Evolutionary conservation across 495 filamentous ascomycete species (phyloP).

Genomic region (Podospora pseudopauciseta): DNA sequence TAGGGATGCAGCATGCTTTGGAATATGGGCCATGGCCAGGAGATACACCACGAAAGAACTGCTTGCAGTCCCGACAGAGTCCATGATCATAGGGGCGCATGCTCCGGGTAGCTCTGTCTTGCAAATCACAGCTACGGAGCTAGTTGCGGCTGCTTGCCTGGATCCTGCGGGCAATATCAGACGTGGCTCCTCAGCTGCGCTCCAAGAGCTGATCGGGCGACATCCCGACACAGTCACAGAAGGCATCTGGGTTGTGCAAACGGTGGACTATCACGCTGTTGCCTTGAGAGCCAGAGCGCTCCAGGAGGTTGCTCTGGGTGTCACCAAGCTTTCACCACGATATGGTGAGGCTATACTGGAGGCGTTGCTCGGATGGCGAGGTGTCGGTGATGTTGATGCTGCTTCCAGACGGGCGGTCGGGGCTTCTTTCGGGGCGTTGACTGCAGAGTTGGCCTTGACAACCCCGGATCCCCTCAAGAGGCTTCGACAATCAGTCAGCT

Average conservation of each 20-base stretch:
- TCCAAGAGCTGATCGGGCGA: slow-evolving; percentile 90
- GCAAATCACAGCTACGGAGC: slow-evolving; percentile 72
- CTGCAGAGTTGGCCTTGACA: slow-evolving; percentile 34
- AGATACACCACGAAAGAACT: slow-evolving; percentile 81
- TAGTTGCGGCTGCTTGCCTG: slow-evolving; percentile 77
- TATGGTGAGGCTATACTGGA: slow-evolving; percentile 71
- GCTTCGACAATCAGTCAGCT: slow-evolving; percentile 26
- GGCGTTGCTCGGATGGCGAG: slow-evolving; percentile 81
- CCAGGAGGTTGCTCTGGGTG: slow-evolving; percentile 64
- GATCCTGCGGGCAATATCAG: slow-evolving; percentile 92
- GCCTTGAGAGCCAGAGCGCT: slow-evolving; percentile 81
- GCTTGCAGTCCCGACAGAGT: slow-evolving; percentile 52
- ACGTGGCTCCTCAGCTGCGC: slow-evolving; percentile 82
- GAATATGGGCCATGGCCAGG: slow-evolving; percentile 86
- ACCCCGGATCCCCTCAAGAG: slow-evolving; percentile 24
- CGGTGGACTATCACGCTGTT: slow-evolving; percentile 89
- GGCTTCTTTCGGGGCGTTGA: slow-evolving; percentile 59
- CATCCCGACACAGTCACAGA: slow-evolving; percentile 79
- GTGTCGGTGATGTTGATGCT: slow-evolving; percentile 71
- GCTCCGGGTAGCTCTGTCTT: slow-evolving; percentile 47
- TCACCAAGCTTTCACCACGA: slow-evolving; percentile 55
- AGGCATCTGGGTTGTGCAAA: slow-evolving; percentile 81
- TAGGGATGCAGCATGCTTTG: slow-evolving; percentile 94
- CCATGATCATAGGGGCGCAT: neutral
- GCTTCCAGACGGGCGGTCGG: slow-evolving; percentile 70